Conservation (phyloP, 2,329 filamentous ascomycete species). For the Aspergillus tamarii region DNA sequence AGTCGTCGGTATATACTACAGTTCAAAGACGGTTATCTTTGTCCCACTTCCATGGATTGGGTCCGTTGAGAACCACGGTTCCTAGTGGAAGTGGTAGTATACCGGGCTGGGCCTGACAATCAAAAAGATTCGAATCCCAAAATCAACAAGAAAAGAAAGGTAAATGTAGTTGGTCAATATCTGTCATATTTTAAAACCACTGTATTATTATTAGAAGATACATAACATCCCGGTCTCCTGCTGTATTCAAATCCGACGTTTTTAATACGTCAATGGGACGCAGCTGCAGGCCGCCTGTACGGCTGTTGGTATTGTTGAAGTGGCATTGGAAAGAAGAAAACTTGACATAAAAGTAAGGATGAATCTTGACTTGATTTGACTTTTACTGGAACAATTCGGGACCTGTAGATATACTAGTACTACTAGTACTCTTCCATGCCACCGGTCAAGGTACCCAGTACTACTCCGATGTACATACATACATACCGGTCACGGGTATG, state of each 20-base stretch:
- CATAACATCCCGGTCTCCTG: neutral
- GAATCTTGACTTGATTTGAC: neutral
- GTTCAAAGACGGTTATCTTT: neutral
- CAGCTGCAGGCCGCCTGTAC: neutral
- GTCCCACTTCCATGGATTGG: slow-evolving; percentile 5
- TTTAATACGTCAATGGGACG: slow-evolving; percentile 2
- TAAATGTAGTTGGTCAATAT: neutral
- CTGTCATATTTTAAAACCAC: neutral
- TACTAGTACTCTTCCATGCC: no score
- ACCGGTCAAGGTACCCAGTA: neutral
- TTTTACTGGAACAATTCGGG: neutral
- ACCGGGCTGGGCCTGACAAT: neutral
- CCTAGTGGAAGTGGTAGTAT: neutral
- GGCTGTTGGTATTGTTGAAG: neutral
- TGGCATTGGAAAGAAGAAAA: neutral
- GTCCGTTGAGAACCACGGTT: slow-evolving; percentile 7
- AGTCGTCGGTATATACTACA: slow-evolving; percentile 3
- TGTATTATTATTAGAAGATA: slow-evolving; percentile 1
- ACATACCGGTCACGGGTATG: neutral
- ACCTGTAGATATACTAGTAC: neutral
- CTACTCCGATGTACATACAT: neutral
- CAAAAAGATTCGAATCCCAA: neutral
- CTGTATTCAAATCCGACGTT: neutral
- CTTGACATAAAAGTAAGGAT: neutral
- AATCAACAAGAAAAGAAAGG: neutral